phyloP scores from a whole-genome alignment of 1,284 basidiomycete genomes.

The Rugosomyces carneus region DNA sequence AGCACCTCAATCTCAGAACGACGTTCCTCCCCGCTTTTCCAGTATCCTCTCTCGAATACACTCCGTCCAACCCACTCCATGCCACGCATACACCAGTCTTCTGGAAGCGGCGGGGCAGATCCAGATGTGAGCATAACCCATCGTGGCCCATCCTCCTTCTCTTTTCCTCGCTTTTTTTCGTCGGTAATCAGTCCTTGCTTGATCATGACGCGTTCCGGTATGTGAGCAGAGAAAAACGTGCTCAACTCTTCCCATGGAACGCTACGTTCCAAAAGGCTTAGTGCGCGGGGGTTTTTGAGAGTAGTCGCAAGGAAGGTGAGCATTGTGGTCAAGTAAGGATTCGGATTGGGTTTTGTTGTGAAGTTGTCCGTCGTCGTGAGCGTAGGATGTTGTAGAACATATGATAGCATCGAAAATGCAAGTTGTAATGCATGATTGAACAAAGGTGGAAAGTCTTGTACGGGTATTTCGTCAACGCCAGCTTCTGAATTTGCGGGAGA shows the following conservation, averaged over 20 bases:
- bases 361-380: constrained; percentile 50
- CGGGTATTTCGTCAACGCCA: constrained; percentile 18
- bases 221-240: constrained; percentile 42
- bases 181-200: constrained; percentile 30
- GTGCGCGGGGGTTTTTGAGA: constrained; percentile 56
- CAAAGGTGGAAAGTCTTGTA: constrained; percentile 46
- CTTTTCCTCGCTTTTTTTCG: constrained; percentile 12
- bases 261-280: constrained; percentile 61
- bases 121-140: constrained; percentile 60
- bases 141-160: constrained; percentile 28
- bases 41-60: constrained; percentile 89
- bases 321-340: constrained; percentile 83
- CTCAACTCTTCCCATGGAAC: constrained; percentile 85
- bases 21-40: constrained; percentile 66
- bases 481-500: constrained; percentile 37
- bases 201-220: neutral
- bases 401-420: constrained; percentile 73
- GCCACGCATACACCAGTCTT: constrained; percentile 94
- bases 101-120: constrained; percentile 72
- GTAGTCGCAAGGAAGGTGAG: constrained; percentile 85
- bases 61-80: constrained; percentile 91
- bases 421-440: constrained; percentile 76
- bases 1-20: constrained; percentile 79
- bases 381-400: constrained; percentile 62
- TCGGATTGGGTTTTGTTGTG: constrained; percentile 56